Evolutionary conservation across 257 asterid genomes (phyloP).

Genomic region (Jacaranda copaia): DNA sequence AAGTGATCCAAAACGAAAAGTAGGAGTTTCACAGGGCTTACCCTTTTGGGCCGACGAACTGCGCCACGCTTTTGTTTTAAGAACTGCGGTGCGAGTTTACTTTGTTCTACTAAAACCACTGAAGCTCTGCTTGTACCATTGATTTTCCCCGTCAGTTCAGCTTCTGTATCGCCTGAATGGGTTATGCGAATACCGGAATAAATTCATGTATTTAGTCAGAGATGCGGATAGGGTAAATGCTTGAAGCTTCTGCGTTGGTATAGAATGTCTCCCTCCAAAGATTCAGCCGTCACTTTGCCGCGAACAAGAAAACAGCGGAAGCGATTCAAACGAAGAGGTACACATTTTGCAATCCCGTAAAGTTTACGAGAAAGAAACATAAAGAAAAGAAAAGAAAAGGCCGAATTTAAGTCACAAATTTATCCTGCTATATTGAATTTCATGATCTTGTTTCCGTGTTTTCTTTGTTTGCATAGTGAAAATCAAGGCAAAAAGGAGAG

Average conservation of each 20-base stretch:
- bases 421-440: not conserved
- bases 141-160: not conserved
- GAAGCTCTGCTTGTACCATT: not conserved
- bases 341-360: not conserved
- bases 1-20: not conserved
- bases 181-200: not conserved
- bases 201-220: not conserved
- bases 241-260: not conserved
- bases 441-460: not conserved
- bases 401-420: not conserved
- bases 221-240: not conserved
- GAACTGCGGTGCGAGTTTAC: not conserved
- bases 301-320: slow-evolving; percentile 46
- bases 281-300: slow-evolving; percentile 7
- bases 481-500: slow-evolving; percentile 44
- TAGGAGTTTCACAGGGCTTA: not conserved
- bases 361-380: not conserved
- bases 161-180: not conserved
- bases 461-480: slow-evolving; percentile 40
- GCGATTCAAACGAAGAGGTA: slow-evolving; percentile 60
- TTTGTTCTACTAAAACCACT: not conserved
- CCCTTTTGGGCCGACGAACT: not conserved
- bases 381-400: not conserved
- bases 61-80: not conserved
- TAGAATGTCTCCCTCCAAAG: slow-evolving; percentile 33